Evolutionary conservation across 306 rosid genomes (phyloP), one percentile per base, ranked within the genome.

Genomic region (Abrus precatorius): DNA sequence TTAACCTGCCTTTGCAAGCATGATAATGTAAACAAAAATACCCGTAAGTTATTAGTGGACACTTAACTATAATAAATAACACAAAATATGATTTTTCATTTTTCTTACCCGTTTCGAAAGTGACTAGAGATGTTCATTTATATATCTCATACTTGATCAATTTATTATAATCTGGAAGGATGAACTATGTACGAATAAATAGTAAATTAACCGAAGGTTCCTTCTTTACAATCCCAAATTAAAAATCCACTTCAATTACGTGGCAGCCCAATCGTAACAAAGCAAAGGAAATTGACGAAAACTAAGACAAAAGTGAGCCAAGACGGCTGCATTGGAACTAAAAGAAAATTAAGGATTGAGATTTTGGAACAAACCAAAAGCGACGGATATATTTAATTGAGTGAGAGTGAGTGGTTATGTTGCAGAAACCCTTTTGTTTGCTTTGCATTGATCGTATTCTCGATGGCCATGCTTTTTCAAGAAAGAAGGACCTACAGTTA

Each of bases 321-420:
- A 53, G 64, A 34, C 2, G 13, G 49, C 36, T 52, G 34, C 14
- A 38, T 28, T 43, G 59, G 45, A 75, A n/a, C 79, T 75, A 59
- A 44, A 75, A 30, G 68, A 4, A 1, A 59, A 41, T 11, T 73
- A 0, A 44, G 38, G 45, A 59, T 57, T 57, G 56, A 3, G 59
- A 59, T 59, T 74, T 44, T 34, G 57, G 69, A 74, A 7, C 79
- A 74, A 28, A 59, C 29, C 79, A 43, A 59, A 12, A 44, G 47
- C 9, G 30, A 56, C 27, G 53, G 30, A 13, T 13, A 13, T 34
- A 53, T 33, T 20, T 20, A 20, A 55, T 1, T 1, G 33, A 53
- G 20, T 52, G 30, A 49, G 9, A 11, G 50, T 55, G 63, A 9
- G 13, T 38, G 11, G 63, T 71, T 53, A n/a, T 14, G 34, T 34